Conservation (phyloP, 768 basidiomycete species). For the Daedalea quercina region DNA sequence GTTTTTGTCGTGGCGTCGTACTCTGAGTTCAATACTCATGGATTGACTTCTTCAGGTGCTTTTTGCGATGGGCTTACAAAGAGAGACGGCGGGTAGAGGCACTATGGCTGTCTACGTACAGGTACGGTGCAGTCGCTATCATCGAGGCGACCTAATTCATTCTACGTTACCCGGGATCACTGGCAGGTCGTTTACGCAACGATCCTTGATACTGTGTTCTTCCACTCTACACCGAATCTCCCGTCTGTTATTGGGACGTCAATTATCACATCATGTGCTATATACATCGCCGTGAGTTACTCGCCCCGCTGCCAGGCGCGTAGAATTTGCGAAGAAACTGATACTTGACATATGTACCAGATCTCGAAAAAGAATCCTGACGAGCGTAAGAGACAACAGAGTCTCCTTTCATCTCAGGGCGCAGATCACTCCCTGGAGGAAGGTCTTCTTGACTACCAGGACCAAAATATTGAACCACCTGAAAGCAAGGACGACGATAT, state of each 20-base stretch:
- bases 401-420: neutral
- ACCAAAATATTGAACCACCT: too few species aligned
- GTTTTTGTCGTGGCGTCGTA: neutral
- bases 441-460: slow-evolving; percentile 3
- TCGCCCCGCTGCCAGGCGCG: too few species aligned
- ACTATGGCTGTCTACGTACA: slow-evolving; percentile 55
- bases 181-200: slow-evolving; percentile 57
- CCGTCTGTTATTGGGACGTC: slow-evolving; percentile 56
- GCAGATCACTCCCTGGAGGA: slow-evolving; percentile 1
- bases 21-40: neutral
- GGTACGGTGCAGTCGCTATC: slow-evolving; percentile 26
- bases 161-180: too few species aligned
- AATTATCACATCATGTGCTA: slow-evolving; percentile 57
- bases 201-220: slow-evolving; percentile 57
- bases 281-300: slow-evolving; percentile 65
- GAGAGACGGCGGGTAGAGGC: slow-evolving; percentile 59
- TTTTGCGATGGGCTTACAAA: slow-evolving; percentile 54
- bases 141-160: too few species aligned
- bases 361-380: neutral
- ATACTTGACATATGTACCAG: neutral
- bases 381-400: neutral
- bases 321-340: too few species aligned
- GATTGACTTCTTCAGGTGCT: slow-evolving; percentile 31
- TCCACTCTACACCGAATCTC: slow-evolving; percentile 49
- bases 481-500: too few species aligned